Conservation (phyloP, 129 eudicot genomes). For the Gnaphalium uliginosum region DNA sequence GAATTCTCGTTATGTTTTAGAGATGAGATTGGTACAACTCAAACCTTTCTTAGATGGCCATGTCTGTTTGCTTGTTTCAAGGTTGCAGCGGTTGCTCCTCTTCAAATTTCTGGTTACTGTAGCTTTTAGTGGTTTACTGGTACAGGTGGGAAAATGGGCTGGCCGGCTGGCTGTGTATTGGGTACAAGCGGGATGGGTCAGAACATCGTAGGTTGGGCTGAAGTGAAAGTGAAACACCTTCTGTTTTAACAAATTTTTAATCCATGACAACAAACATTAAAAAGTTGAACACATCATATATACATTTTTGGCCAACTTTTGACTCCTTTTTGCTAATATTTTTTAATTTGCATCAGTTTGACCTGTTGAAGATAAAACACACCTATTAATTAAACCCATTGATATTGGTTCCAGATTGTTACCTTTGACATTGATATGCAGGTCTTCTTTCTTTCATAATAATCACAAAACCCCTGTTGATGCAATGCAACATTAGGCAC, state of each 20-base stretch:
- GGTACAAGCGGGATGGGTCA: neutral
- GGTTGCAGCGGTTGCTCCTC: neutral
- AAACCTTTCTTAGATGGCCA: neutral
- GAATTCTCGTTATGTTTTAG: neutral
- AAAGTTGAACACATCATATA: neutral
- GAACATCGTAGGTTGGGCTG: too few species aligned
- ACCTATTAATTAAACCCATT: neutral
- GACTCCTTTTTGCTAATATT: neutral
- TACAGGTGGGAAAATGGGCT: neutral
- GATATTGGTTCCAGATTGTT: neutral
- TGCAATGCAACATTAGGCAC: conserved; percentile 6
- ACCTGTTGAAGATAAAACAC: neutral
- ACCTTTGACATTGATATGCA: neutral
- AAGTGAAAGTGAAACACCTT: too few species aligned
- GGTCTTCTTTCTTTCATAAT: neutral
- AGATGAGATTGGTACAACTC: neutral
- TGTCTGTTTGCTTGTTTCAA: neutral
- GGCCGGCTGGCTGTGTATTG: neutral
- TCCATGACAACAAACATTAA: neutral
- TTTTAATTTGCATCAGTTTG: neutral
- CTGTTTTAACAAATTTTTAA: neutral
- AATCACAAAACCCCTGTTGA: neutral
- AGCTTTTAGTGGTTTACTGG: neutral
- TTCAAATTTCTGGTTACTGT: neutral
- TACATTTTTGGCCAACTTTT: neutral